Base-by-base conservation (phyloP, 192 early-diverging fungal species). In the Chytriomyces sp. region DNA sequence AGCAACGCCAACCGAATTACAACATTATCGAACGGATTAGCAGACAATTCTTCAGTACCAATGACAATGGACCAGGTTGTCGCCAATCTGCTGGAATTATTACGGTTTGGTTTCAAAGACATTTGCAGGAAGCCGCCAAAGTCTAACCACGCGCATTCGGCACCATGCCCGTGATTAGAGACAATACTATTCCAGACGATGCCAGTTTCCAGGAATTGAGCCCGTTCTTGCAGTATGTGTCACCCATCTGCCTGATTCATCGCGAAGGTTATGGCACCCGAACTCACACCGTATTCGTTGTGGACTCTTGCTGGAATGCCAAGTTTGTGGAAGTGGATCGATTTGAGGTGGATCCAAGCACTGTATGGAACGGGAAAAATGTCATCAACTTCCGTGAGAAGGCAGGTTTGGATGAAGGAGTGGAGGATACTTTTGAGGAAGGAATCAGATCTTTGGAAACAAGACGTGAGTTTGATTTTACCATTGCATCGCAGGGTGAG, bases 241-340 rank as follows among this genome's bases (percentile, higher is more conserved):
- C 49, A 46, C 67, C 82, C 6, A 80, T 83, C 28, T 83, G 82
- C 60, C 79, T 83, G 57, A 64, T 72, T 49, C 66, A 69, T n/a
- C n/a, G 28, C 0, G 67, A n/a, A 1, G 20, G 48, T 7, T 83
- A 83, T 57, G 82, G 79, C 7, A 83, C 82, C 10, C 70, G 79
- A 1, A 69, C 72, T 18, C 82, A 83, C 23, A 83, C 82, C 0
- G 61, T 83, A n/a, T 45, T 83, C 7, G 47, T 83, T 9, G 72
- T 83, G n/a, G 75, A 77, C 43, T 16, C 48, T 11, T 53, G 72
- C 18, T 64, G 63, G 7, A 28, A 57, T 7, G 82, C 50, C 1
- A 16, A 16, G 45, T 80, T 80, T 65, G 72, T 77, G 5, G 82
- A 83, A 69, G 61, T n/a, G 5, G 61, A 74, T 79, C 57, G 78